Evolutionary conservation across 768 basidiomycete genomes (phyloP).

Genomic region (Grammothele lineata): DNA sequence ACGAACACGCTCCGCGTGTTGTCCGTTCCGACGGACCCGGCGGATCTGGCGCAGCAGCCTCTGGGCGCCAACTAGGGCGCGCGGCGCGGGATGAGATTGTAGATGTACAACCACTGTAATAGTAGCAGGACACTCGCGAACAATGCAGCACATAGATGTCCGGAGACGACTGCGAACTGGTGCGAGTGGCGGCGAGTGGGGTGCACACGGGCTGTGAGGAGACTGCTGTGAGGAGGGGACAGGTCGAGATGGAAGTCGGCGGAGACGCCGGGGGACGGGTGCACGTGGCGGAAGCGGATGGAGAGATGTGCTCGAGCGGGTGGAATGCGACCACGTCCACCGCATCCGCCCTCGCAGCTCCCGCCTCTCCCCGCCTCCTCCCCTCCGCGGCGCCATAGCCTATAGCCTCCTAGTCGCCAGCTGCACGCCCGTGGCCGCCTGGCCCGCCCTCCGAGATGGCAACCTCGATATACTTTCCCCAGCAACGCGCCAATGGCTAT

Average conservation of each 20-base stretch:
- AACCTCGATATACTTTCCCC: conserved; percentile 45
- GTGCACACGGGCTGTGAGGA: too few species aligned
- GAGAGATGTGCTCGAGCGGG: not conserved
- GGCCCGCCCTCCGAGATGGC: conserved; percentile 32
- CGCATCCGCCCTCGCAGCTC: not conserved
- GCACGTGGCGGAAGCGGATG: conserved; percentile 9
- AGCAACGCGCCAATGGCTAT: conserved; percentile 41
- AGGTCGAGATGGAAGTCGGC: not conserved
- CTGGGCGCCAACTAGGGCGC: conserved; percentile 30
- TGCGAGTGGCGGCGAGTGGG: not conserved
- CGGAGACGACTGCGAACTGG: too few species aligned
- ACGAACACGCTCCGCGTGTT: conserved; percentile 88
- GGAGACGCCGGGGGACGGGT: not conserved
- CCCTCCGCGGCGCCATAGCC: conserved; percentile 10
- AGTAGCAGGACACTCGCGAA: conserved; percentile 8
- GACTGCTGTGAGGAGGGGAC: too few species aligned
- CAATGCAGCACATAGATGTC: conserved; percentile 5
- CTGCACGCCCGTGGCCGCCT: conserved; percentile 16
- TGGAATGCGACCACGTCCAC: conserved; percentile 4
- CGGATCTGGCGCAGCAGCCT: conserved; percentile 73
- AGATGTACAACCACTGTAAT: conserved; percentile 14
- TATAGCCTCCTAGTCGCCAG: conserved; percentile 18
- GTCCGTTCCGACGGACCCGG: conserved; percentile 75
- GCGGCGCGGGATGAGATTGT: not conserved
- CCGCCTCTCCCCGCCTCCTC: not conserved